Conservation (phyloP, 2,329 filamentous ascomycete species). For the Epichloe hybrida region DNA sequence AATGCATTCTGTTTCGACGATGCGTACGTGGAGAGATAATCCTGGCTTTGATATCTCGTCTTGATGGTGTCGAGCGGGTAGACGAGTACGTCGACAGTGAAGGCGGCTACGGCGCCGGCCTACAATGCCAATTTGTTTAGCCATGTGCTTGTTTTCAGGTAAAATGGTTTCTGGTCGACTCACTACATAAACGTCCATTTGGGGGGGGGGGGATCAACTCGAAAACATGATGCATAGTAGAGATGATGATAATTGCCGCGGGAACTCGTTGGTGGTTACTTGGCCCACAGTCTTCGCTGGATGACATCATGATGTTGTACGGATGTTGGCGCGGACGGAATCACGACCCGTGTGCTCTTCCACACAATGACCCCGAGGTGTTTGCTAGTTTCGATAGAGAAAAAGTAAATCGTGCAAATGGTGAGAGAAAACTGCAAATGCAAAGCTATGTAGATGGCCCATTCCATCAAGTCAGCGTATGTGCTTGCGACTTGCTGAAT, state of each 20-base stretch:
- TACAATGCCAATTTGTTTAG: conserved; percentile 20
- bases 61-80: conserved; percentile 87
- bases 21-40: conserved; percentile 55
- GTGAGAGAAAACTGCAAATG: no score
- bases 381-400: no score
- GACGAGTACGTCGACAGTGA: conserved; percentile 72
- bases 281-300: not conserved
- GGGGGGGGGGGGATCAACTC: not conserved
- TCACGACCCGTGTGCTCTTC: no score
- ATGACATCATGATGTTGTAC: conserved; percentile 6
- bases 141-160: not conserved
- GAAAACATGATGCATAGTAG: not conserved
- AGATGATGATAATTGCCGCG: not conserved
- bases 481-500: not conserved
- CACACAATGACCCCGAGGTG: no score
- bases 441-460: no score
- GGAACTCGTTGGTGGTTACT: not conserved
- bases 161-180: not conserved
- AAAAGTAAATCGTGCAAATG: no score
- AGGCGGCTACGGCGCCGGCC: conserved; percentile 76
- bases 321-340: no score
- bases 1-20: conserved; percentile 41
- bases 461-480: no score
- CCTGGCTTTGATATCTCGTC: conserved; percentile 67
- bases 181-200: conserved; percentile 21